Evolutionary conservation across 768 basidiomycete genomes (phyloP).

Genomic region (Termitomyces sp.): DNA sequence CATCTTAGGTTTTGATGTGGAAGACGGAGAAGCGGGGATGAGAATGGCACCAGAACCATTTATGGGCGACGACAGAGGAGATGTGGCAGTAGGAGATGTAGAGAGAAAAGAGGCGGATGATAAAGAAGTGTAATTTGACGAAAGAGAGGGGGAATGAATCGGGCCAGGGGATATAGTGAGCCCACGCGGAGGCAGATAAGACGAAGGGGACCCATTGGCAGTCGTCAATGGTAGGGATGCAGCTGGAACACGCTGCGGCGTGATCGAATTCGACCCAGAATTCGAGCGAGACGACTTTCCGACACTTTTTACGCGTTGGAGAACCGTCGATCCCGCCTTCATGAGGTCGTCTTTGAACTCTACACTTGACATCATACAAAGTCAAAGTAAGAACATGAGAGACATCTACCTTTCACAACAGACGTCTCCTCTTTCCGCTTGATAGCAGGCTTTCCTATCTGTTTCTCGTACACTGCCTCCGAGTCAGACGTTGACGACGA

Average conservation of each 20-base stretch:
- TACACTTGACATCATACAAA: slow-evolving; percentile 7
- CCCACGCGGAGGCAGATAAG: background rate
- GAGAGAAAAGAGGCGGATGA: background rate
- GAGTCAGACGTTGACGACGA: slow-evolving; percentile 32
- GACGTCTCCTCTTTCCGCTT: slow-evolving; percentile 19
- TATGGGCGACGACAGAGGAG: slow-evolving; percentile 2
- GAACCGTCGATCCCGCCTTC: slow-evolving; percentile 34
- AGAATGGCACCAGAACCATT: slow-evolving; percentile 8
- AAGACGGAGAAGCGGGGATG: slow-evolving; percentile 14
- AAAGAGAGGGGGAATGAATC: background rate
- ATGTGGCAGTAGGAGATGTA: background rate
- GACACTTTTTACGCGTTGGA: slow-evolving; percentile 35
- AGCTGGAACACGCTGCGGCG: slow-evolving; percentile 4
- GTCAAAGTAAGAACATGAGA: background rate
- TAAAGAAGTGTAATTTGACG: background rate
- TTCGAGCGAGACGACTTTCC: slow-evolving; percentile 17
- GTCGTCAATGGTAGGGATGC: background rate
- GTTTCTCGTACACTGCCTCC: slow-evolving; percentile 22
- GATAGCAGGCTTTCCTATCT: slow-evolving; percentile 12
- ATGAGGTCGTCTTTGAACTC: slow-evolving; percentile 24
- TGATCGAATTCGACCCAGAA: slow-evolving; percentile 7
- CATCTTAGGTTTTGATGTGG: slow-evolving; percentile 57
- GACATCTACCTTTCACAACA: slow-evolving; percentile 24
- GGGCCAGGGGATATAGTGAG: background rate
- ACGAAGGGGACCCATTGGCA: background rate